Conservation (phyloP, 345 rosid genomes). For the Salix arbutifolia region DNA sequence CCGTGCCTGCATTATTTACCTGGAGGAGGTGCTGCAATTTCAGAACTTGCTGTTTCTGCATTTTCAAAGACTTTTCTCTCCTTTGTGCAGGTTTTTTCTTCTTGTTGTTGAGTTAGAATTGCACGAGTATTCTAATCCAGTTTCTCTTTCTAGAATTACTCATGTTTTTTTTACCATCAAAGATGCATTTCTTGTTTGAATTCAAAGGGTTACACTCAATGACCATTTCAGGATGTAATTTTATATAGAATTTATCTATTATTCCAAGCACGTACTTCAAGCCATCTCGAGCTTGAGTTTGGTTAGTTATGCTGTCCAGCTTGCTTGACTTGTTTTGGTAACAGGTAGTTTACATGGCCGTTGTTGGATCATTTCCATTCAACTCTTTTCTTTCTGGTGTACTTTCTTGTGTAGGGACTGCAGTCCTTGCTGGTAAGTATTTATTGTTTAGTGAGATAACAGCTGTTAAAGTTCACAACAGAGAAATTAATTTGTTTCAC, state of each 20-base stretch:
- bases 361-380: conserved; percentile 97
- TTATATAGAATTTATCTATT: not conserved
- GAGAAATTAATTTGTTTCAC: not conserved
- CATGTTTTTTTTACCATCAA: not conserved
- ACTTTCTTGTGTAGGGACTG: conserved; percentile 92
- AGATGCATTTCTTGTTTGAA: not conserved
- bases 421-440: conserved; percentile 91
- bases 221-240: not conserved
- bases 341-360: conserved; percentile 89
- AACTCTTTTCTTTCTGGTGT: conserved; percentile 99
- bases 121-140: not conserved
- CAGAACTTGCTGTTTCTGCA: not conserved
- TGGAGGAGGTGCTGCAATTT: not conserved
- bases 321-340: conserved; percentile 12
- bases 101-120: not conserved
- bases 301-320: not conserved
- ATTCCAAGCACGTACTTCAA: not conserved
- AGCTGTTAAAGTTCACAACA: not conserved
- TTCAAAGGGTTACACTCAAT: not conserved
- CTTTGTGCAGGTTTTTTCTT: not conserved
- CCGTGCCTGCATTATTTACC: too few relatives aligned
- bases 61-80: not conserved
- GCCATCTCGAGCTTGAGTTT: not conserved
- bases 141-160: not conserved
- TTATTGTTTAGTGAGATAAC: not conserved